Percentiles rank a stretch among this genome's conserved stretches.
Evolutionary conservation across 257 asterid genomes (phyloP).

Genomic region (Salvia rosmarinus): DNA sequence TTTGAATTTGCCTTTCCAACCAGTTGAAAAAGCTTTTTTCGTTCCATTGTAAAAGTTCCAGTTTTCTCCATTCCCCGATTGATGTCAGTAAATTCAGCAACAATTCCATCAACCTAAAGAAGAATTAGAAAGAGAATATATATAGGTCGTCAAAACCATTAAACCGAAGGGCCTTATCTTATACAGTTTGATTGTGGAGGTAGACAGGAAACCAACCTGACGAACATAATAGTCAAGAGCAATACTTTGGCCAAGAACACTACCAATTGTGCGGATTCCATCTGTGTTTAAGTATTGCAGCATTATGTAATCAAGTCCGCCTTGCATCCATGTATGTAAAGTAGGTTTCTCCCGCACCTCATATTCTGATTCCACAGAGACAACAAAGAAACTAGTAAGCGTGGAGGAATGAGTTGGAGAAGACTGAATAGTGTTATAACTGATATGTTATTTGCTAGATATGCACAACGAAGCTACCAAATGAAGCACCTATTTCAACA

Average conservation of each 20-base stretch:
- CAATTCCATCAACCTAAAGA: constrained; percentile 91
- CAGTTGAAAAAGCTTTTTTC: constrained; percentile 92
- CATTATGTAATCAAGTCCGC: constrained; percentile 91
- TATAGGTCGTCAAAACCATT: neutral
- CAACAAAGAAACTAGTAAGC: constrained; percentile 35
- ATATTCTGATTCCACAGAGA: constrained; percentile 57
- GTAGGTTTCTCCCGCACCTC: constrained; percentile 85
- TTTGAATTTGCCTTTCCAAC: constrained; percentile 98
- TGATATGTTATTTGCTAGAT: neutral
- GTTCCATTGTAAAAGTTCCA: constrained; percentile 89
- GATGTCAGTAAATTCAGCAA: constrained; percentile 92
- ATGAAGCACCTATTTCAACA: neutral
- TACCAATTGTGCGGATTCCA: constrained; percentile 93
- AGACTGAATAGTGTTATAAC: neutral
- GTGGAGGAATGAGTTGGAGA: neutral
- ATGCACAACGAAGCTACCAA: constrained; percentile 15
- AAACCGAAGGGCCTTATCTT: constrained; percentile 22
- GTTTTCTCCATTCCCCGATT: constrained; percentile 97
- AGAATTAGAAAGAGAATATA: constrained; percentile 3
- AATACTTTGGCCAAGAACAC: constrained; percentile 99
- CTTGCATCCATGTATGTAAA: constrained; percentile 90
- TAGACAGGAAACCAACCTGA: constrained; percentile 58
- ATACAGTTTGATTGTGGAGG: constrained; percentile 12
- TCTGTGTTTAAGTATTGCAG: constrained; percentile 77
- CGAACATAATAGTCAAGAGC: constrained; percentile 99